Conservation (phyloP, 1,284 basidiomycete species). For the Irpex sp. region DNA sequence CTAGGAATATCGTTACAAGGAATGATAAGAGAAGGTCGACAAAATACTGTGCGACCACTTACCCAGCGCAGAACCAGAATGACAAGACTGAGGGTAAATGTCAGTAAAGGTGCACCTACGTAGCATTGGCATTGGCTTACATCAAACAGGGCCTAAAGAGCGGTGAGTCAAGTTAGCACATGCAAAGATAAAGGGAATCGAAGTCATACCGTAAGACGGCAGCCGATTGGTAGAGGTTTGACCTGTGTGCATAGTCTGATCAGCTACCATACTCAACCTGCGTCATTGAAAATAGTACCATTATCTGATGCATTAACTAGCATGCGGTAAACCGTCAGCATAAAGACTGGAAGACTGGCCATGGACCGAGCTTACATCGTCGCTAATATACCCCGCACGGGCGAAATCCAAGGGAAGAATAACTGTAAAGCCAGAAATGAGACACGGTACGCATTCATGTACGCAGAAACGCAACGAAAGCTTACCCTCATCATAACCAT, state of each 20-base stretch:
- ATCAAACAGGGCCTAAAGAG: conserved; percentile 60
- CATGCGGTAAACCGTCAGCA: background rate
- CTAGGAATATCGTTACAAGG: conserved; percentile 26
- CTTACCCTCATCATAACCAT: conserved; percentile 70
- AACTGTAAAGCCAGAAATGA: conserved; percentile 19
- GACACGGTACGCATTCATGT: background rate
- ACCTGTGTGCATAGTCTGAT: conserved; percentile 38
- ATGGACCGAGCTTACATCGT: conserved; percentile 51
- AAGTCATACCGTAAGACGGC: conserved; percentile 63
- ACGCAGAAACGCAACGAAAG: background rate
- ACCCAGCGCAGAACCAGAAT: conserved; percentile 63
- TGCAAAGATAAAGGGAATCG: background rate
- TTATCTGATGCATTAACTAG: conserved; percentile 56
- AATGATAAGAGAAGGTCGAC: background rate
- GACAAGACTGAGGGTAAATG: conserved; percentile 45
- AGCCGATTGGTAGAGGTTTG: conserved; percentile 53
- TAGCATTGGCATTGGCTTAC: conserved; percentile 34
- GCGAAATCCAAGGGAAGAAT: conserved; percentile 76
- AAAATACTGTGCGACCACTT: conserved; percentile 14
- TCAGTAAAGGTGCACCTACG: background rate
- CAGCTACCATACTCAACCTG: no score
- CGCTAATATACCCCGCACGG: conserved; percentile 63
- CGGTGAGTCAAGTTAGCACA: conserved; percentile 1
- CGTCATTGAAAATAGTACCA: conserved; percentile 36
- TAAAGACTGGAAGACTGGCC: background rate